A percentile compares a stretch with the other conserved stretches of the same genome.
Conservation (phyloP, 1,284 basidiomycete species). For the Sphagnurus paluster region DNA sequence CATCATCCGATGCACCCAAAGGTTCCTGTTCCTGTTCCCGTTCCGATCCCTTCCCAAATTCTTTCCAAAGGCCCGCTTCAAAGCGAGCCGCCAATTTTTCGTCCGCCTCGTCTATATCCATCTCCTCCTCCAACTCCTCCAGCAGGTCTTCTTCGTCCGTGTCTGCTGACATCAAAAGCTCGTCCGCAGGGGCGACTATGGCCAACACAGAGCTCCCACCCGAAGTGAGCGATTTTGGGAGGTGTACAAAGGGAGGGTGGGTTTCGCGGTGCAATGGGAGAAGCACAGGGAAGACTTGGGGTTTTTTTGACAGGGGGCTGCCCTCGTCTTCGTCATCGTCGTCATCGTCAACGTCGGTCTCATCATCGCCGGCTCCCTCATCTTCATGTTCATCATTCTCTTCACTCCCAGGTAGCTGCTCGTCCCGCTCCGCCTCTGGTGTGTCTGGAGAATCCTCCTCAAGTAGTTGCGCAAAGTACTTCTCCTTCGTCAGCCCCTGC, state of each 20-base stretch:
- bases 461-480: conserved; percentile 35
- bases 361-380: not conserved
- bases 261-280: conserved; percentile 23
- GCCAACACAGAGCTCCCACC: conserved; percentile 8
- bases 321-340: conserved; percentile 2
- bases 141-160: conserved; percentile 44
- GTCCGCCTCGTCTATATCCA: conserved; percentile 44
- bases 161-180: conserved; percentile 35
- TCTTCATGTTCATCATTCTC: conserved; percentile 5
- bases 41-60: conserved; percentile 7
- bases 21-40: not conserved
- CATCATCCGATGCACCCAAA: not conserved
- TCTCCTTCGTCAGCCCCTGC: conserved; percentile 21
- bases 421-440: conserved; percentile 2
- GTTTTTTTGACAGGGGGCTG: conserved; percentile 1
- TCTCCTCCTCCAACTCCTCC: conserved; percentile 49
- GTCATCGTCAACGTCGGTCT: conserved; percentile 9
- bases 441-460: conserved; percentile 7
- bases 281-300: conserved; percentile 12
- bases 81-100: conserved; percentile 21
- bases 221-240: conserved; percentile 22
- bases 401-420: not conserved
- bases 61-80: conserved; percentile 30
- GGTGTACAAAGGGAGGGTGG: conserved; percentile 27
- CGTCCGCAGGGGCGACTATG: conserved; percentile 12